Conservation (phyloP, 352 stramenopile species). For the Pythium volutum region DNA sequence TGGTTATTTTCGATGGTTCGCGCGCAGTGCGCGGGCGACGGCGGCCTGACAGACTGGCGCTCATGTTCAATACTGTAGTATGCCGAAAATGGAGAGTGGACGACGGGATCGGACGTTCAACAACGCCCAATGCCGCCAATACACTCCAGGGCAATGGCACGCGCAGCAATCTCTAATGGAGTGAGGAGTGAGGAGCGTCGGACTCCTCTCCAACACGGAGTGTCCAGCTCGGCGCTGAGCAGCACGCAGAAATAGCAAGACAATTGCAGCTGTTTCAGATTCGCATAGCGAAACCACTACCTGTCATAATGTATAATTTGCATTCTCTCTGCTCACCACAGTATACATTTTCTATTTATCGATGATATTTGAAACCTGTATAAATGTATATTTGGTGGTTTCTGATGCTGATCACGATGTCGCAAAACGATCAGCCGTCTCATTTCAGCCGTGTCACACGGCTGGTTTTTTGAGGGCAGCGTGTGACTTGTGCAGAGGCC, state of each 20-base stretch:
- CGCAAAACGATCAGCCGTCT: slow-evolving; percentile 7
- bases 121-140: too few relatives aligned
- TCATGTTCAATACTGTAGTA: neutral
- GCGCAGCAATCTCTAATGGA: too few relatives aligned
- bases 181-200: too few relatives aligned
- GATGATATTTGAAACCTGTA: neutral
- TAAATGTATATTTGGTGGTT: neutral
- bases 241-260: neutral
- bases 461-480: neutral
- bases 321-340: too few relatives aligned
- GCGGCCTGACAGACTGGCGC: neutral
- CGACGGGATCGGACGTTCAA: too few relatives aligned
- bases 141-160: too few relatives aligned
- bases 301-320: neutral
- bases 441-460: slow-evolving; percentile 1
- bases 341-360: neutral
- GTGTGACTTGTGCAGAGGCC: slow-evolving; percentile 2
- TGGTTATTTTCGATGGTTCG: neutral
- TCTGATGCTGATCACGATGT: neutral
- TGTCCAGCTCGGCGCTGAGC: too few relatives aligned
- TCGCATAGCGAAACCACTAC: neutral
- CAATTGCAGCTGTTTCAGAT: neutral
- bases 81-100: neutral
- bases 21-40: neutral
- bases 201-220: too few relatives aligned